These are phyloP conservation scores for Thozetella sp. DNA, from an alignment of 495 filamentous ascomycete genomes.

Conservation along the genomic window DNA sequence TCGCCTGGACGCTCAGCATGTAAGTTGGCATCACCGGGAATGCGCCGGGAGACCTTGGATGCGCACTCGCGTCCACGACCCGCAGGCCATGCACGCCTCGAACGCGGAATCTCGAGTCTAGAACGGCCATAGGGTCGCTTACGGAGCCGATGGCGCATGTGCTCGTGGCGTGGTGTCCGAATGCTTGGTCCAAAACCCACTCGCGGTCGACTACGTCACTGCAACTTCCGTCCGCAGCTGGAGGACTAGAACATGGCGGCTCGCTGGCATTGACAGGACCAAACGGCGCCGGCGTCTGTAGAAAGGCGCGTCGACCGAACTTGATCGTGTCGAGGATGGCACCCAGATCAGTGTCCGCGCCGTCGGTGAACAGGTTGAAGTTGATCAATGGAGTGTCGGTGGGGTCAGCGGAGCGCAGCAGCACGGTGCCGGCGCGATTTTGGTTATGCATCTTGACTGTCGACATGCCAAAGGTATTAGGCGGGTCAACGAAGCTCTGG, in stretches of 20 bases:
- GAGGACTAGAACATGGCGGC: conserved; percentile 48
- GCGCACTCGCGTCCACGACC: conserved; percentile 59
- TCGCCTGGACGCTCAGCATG: conserved; percentile 61
- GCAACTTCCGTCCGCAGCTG: conserved; percentile 51
- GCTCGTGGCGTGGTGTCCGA: conserved; percentile 52
- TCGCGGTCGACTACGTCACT: conserved; percentile 41
- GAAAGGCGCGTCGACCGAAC: conserved; percentile 44
- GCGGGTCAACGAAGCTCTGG: conserved; percentile 11
- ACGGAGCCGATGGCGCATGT: conserved; percentile 56
- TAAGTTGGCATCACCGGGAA: conserved; percentile 64
- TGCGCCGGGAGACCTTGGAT: conserved; percentile 55
- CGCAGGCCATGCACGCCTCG: conserved; percentile 51
- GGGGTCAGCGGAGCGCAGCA: conserved; percentile 36
- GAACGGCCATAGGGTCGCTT: conserved; percentile 45
- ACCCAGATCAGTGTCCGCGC: conserved; percentile 29
- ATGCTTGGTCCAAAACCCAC: conserved; percentile 37
- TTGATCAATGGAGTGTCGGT: conserved; percentile 40
- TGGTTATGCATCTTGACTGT: conserved; percentile 28
- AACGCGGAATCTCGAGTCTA: conserved; percentile 55
- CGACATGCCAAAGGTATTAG: conserved; percentile 12
- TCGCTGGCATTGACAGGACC: conserved; percentile 42
- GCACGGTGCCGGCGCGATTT: conserved; percentile 40
- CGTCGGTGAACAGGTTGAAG: conserved; percentile 44
- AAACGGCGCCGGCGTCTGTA: conserved; percentile 24
- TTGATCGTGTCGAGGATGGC: conserved; percentile 57